phyloP scores from a whole-genome alignment of 768 basidiomycete species.

The Amanita pallidorosea region DNA sequence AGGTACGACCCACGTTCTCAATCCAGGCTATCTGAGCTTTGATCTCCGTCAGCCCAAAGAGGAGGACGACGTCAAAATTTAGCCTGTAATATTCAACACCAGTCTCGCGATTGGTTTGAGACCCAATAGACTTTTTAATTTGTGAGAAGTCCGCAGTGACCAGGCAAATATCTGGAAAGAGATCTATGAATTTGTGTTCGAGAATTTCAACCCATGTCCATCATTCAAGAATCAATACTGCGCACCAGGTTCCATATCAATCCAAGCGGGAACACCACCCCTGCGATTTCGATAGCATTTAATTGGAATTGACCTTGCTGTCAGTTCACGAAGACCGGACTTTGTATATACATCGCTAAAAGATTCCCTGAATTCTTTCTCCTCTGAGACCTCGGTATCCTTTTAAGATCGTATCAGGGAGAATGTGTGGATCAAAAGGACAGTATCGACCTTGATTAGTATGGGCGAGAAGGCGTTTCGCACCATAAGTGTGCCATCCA shows the following conservation, averaged over 20 bases:
- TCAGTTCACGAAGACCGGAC: conserved; percentile 6
- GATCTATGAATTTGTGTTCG: conserved; percentile 1
- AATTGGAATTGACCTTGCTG: conserved; percentile 1
- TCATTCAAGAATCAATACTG: not conserved
- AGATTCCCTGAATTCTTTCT: conserved; percentile 12
- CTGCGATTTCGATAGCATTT: conserved; percentile 13
- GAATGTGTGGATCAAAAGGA: not conserved
- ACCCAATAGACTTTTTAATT: conserved; percentile 1
- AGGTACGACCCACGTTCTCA: conserved; percentile 19
- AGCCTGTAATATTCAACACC: conserved; percentile 12
- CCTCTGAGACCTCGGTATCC: conserved; percentile 15
- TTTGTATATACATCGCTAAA: conserved; percentile 4
- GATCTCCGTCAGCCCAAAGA: conserved; percentile 35
- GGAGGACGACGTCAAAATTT: conserved; percentile 28
- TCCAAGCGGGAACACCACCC: conserved; percentile 11
- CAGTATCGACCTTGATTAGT: conserved; percentile 4
- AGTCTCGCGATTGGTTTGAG: not conserved
- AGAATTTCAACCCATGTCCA: not conserved
- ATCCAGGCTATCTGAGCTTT: conserved; percentile 35
- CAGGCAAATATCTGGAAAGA: conserved; percentile 12
- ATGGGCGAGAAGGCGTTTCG: conserved; percentile 7
- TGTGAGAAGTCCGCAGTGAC: conserved; percentile 13
- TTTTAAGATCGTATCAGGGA: conserved; percentile 1
- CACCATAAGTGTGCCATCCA: conserved; percentile 3
- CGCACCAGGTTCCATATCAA: conserved; percentile 13